Evolutionary conservation across 495 filamentous ascomycete genomes (phyloP), one percentile per base, ranked within the genome.

Genomic region (Baudoinia panamericana): DNA sequence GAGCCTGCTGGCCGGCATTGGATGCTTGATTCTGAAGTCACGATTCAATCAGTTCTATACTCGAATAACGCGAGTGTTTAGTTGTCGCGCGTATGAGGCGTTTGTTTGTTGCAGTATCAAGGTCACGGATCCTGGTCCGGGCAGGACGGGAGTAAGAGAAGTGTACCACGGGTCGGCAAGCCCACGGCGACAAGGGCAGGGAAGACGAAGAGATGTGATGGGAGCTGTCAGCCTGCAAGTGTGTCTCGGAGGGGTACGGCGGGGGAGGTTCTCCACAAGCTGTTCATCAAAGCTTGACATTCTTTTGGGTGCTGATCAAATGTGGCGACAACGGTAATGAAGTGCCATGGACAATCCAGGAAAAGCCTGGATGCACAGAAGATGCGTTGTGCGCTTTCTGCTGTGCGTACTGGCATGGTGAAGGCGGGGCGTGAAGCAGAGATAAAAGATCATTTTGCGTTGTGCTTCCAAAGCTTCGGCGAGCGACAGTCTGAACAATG

Each of bases 11-110:
- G 17, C 38, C 39, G 33, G 52, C 28, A 49, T 58, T 49, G n/a
- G 36, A 25, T 53, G 57, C 54, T 42, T 60, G 60, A 57, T 63
- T 56, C 59, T 62, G 48, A n/a, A 10, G 19, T 10, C 11, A 30
- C 12, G 3, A 7, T n/a, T n/a, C n/a, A n/a, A n/a, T n/a, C n/a
- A n/a, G n/a, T n/a, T n/a, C n/a, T n/a, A n/a, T n/a, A n/a, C n/a
- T n/a, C n/a, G n/a, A n/a, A n/a, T n/a, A n/a, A n/a, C n/a, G n/a
- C n/a, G n/a, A n/a, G n/a, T n/a, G n/a, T n/a, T n/a, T n/a, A n/a
- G n/a, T n/a, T n/a, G n/a, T n/a, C n/a, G n/a, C n/a, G n/a, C n/a
- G n/a, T 8, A 39, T 28, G n/a, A 39, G 28, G 19, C 36, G 21
- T 26, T 21, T 39, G 23, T 25, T 39, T 7, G 4, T 25, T 13